Evolutionary conservation across 805 yeast genomes (phyloP), one percentile per base, ranked within the genome.

Genomic region (Cyberlindnera maclurae): DNA sequence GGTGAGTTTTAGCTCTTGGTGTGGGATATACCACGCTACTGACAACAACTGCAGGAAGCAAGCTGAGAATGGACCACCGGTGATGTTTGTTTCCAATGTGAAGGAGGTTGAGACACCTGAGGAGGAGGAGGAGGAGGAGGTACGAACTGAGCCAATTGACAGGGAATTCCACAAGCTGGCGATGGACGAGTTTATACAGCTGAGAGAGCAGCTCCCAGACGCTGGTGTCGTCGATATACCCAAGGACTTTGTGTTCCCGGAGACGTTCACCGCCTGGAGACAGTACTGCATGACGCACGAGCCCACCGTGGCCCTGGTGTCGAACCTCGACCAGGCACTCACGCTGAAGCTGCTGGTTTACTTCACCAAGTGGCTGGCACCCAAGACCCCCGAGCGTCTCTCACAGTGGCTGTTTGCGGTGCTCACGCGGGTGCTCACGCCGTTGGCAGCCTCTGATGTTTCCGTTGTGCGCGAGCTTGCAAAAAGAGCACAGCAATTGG

Each of bases 261-360:
- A 43, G 29, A 49, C 39, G 15, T 53, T 53, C 43, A 52, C 55
- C 2, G 45, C 43, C 17, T 55, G 58, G 59, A 41, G 51, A 30
- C 35, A 38, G 4, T 54, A 42, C 18, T 32, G 47, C 6, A 35
- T 47, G 34, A 13, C 44, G 1, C 40, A 42, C n/a, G 40, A 41
- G 17, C 56, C 58, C 0, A 16, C 43, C 1, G 5, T 34, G 2
- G 37, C 37, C 5, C 15, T 52, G 1, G 28, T 52, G 2, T 45
- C 51, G 3, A 48, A 51, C 15, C 13, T 52, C 7, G 57, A 51
- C 28, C 44, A 47, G 17, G 47, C 44, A 10, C 42, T 51, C 5
- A 35, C 48, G 3, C 10, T 55, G 12, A 45, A 38, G 22, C 33
- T 55, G 15, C 29, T 55, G 4, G 39, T 49, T 4, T 55, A 55